Evolutionary conservation across 2,329 filamentous ascomycete species (phyloP).

Genomic region (Pestalotiopsis sp.): DNA sequence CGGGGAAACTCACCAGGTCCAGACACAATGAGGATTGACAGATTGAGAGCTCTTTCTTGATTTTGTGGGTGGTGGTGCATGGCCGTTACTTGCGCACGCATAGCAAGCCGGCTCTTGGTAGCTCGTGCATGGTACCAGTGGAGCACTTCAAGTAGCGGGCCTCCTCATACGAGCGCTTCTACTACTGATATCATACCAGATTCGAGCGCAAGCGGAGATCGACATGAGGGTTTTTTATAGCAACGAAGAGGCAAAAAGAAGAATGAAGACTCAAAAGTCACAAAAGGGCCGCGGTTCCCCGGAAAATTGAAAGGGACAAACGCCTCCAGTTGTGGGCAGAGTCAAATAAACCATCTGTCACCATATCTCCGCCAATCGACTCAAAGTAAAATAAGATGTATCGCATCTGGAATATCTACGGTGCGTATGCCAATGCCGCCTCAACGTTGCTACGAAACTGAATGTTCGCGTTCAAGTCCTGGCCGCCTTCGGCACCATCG

Average conservation of each 20-base stretch:
- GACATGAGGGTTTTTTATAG: background rate
- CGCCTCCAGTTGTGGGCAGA: background rate
- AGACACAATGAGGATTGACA: slow-evolving; percentile 23
- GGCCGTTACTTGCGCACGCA: background rate
- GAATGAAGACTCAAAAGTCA: background rate
- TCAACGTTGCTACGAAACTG: background rate
- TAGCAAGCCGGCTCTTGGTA: background rate
- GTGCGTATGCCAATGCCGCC: background rate
- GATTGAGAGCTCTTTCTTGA: background rate
- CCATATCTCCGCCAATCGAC: background rate
- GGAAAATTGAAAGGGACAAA: background rate
- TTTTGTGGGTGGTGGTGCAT: background rate
- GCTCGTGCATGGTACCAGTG: background rate
- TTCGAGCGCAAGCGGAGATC: background rate
- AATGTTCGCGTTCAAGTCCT: slow-evolving; percentile 26
- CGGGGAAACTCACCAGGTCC: slow-evolving; percentile 40
- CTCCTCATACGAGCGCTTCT: background rate
- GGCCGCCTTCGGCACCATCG: slow-evolving; percentile 42
- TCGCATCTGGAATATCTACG: slow-evolving; percentile 7
- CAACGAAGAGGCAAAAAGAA: background rate
- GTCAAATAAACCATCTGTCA: background rate
- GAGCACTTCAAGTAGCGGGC: background rate
- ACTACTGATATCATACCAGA: background rate
- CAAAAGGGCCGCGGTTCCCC: background rate
- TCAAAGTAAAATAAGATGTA: background rate